These are phyloP conservation scores for Scheffersomyces lignosus DNA, from an alignment of 805 yeast species.

Conservation along the genomic window DNA sequence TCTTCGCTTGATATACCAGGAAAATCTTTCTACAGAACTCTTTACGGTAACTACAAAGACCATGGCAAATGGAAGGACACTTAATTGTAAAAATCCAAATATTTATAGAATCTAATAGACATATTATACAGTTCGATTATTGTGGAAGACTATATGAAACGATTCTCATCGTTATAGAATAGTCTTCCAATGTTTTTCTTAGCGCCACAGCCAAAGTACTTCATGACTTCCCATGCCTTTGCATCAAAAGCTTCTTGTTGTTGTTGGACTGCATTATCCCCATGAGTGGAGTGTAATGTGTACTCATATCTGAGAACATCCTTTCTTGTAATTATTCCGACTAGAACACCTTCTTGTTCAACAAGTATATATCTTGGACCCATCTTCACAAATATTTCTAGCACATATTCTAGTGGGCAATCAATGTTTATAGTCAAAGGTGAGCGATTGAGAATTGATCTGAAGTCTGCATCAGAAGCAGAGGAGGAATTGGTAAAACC, in stretches of 20 bases:
- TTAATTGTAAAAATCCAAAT: slow-evolving; percentile 15
- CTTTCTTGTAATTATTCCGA: slow-evolving; percentile 83
- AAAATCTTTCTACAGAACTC: slow-evolving; percentile 60
- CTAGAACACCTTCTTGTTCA: slow-evolving; percentile 57
- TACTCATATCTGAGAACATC: slow-evolving; percentile 70
- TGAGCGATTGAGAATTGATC: slow-evolving; percentile 46
- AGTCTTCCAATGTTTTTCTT: slow-evolving; percentile 29
- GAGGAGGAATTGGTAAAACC: slow-evolving; percentile 1
- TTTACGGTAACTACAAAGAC: slow-evolving; percentile 72
- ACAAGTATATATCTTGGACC: slow-evolving; percentile 80
- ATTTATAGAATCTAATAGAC: slow-evolving; percentile 1
- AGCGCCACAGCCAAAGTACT: slow-evolving; percentile 14
- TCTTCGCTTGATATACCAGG: slow-evolving; percentile 69
- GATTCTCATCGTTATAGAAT: slow-evolving; percentile 29
- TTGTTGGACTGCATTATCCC: slow-evolving; percentile 9
- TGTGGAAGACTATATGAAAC: slow-evolving; percentile 25
- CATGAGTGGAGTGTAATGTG: slow-evolving; percentile 27
- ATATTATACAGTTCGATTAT: neutral
- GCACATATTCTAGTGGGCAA: slow-evolving; percentile 58
- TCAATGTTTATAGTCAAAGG: slow-evolving; percentile 60
- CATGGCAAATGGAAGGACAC: slow-evolving; percentile 81
- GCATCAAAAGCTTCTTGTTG: slow-evolving; percentile 23
- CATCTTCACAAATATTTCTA: slow-evolving; percentile 69
- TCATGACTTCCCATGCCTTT: slow-evolving; percentile 37
- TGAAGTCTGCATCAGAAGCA: slow-evolving; percentile 19